Percentiles rank a stretch among this genome's conserved stretches.
phyloP scores from a whole-genome alignment of 768 basidiomycete genomes.

The Lactarius sanguifluus region DNA sequence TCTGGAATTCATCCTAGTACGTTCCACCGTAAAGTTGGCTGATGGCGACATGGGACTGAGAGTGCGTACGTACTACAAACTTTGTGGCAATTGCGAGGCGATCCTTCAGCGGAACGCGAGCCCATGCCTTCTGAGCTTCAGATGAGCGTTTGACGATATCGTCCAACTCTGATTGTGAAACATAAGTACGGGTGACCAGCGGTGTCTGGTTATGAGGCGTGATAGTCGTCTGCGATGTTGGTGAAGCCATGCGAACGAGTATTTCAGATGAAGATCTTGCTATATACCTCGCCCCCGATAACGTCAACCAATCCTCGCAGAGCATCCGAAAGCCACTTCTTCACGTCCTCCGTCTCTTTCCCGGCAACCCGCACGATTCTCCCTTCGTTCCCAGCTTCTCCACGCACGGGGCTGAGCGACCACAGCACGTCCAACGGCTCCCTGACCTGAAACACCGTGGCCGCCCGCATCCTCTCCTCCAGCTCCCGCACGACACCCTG shows the following conservation, averaged over 20 bases:
- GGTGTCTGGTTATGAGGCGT: constrained; percentile 76
- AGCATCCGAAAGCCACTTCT: constrained; percentile 61
- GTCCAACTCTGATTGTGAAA: constrained; percentile 59
- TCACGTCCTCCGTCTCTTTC: constrained; percentile 72
- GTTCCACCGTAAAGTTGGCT: background rate
- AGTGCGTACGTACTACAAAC: constrained; percentile 59
- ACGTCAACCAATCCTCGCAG: constrained; percentile 51
- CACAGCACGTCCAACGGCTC: constrained; percentile 69
- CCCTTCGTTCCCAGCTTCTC: constrained; percentile 39
- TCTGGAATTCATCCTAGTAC: constrained; percentile 50
- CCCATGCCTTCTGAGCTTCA: constrained; percentile 76
- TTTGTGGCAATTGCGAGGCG: constrained; percentile 68
- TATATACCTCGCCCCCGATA: constrained; percentile 64
- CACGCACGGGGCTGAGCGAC: constrained; percentile 66
- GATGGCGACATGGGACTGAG: constrained; percentile 6
- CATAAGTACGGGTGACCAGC: constrained; percentile 65
- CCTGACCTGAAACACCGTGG: constrained; percentile 58
- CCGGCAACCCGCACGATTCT: constrained; percentile 74
- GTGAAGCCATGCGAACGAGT: constrained; percentile 20
- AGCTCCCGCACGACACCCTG: constrained; percentile 50
- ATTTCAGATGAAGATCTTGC: constrained; percentile 54
- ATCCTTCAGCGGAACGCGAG: constrained; percentile 53
- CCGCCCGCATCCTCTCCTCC: constrained; percentile 47
- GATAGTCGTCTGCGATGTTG: constrained; percentile 70
- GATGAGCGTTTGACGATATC: constrained; percentile 53